These are phyloP conservation scores for Petunia axillaris DNA, from an alignment of 257 asterid genomes.

Conservation along the genomic window DNA sequence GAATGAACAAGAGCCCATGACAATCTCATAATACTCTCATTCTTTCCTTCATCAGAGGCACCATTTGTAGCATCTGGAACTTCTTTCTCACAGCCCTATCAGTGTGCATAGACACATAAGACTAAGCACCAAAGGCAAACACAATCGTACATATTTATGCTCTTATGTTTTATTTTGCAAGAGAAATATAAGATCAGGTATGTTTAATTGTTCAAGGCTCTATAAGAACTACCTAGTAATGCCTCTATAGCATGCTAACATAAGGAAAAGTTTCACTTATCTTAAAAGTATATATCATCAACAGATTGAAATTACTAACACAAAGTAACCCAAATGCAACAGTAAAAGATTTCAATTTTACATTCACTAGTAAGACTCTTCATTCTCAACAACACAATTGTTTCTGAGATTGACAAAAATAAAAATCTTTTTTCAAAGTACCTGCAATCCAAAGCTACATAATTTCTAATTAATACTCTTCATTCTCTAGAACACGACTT, in stretches of 20 bases:
- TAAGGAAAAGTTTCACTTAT: background rate
- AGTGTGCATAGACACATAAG: constrained; percentile 3
- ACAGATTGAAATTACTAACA: background rate
- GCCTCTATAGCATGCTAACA: background rate
- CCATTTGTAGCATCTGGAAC: constrained; percentile 59
- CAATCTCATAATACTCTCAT: constrained; percentile 70
- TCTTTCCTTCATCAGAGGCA: constrained; percentile 46
- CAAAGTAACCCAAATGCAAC: background rate
- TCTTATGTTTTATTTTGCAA: background rate
- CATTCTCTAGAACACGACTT: background rate
- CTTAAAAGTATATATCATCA: background rate
- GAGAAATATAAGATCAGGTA: background rate
- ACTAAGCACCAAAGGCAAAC: background rate
- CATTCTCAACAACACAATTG: no score
- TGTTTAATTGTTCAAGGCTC: background rate
- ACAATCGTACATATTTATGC: background rate
- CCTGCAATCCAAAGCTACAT: background rate
- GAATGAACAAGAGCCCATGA: constrained; percentile 92
- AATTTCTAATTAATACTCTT: background rate
- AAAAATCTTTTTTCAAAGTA: background rate
- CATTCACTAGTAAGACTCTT: no score
- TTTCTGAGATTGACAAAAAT: background rate
- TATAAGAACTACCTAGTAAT: background rate
- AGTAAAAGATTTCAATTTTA: background rate
- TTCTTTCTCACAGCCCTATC: constrained; percentile 72